phyloP scores from a whole-genome alignment of 2,329 filamentous ascomycete genomes.

The Xylaria sp. region DNA sequence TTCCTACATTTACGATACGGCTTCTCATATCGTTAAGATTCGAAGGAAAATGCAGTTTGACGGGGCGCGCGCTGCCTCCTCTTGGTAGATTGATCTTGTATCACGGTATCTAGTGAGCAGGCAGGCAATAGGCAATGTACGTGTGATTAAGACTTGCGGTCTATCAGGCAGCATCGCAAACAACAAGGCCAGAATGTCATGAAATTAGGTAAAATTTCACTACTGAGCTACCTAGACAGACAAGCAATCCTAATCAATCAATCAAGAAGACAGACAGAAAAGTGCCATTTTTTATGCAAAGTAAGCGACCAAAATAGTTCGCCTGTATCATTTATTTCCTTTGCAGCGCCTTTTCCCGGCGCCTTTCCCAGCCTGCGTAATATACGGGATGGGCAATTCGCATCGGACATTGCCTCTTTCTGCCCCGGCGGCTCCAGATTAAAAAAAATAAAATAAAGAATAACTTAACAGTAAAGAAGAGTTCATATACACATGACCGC shows the following conservation, averaged over 20 bases:
- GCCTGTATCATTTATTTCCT: slow-evolving; percentile 2
- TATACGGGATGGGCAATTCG: background rate
- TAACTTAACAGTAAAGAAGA: slow-evolving; percentile 4
- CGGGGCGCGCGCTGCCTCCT: background rate
- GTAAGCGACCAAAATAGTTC: background rate
- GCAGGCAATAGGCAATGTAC: background rate
- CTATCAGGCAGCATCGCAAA: background rate
- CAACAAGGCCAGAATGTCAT: background rate
- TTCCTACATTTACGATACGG: slow-evolving; percentile 3
- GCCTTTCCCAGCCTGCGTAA: background rate
- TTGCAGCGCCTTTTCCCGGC: background rate
- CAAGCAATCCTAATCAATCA: background rate
- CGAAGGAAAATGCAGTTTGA: background rate
- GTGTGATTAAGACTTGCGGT: background rate
- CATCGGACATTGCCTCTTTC: background rate
- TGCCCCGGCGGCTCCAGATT: background rate
- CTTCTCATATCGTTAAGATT: background rate
- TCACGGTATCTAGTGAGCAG: background rate
- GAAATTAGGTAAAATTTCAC: slow-evolving; percentile 10
- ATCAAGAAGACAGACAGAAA: slow-evolving; percentile 2
- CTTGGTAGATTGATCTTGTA: background rate
- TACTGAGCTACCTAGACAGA: slow-evolving; percentile 5
- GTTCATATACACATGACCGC: slow-evolving; percentile 31
- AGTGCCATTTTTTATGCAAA: slow-evolving; percentile 9
- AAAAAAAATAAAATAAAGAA: background rate